phyloP scores from a whole-genome alignment of 2,329 filamentous ascomycete genomes.

The Verticillium nubilum region DNA sequence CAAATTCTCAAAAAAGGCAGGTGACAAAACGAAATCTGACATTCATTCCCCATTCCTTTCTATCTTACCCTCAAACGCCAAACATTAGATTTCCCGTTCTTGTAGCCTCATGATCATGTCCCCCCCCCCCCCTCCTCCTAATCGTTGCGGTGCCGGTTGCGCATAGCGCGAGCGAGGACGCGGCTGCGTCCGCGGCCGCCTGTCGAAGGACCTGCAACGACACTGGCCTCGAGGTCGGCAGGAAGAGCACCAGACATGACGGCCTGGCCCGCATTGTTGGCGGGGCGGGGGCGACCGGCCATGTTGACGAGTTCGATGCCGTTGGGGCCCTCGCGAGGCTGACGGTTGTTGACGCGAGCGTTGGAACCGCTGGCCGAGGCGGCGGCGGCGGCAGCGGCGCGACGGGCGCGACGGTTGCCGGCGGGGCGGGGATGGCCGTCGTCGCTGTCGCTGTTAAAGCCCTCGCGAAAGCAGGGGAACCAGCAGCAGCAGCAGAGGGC shows the following conservation, averaged over 20 bases:
- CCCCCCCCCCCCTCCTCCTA: too few relatives aligned
- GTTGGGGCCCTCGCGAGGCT: background rate
- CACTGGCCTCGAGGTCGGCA: background rate
- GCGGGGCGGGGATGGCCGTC: background rate
- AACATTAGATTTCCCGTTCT: too few relatives aligned
- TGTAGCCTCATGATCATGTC: too few relatives aligned
- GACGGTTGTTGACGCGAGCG: background rate
- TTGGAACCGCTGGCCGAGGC: too few relatives aligned
- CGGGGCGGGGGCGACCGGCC: background rate
- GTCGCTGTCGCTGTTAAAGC: background rate
- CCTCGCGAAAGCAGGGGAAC: constrained; percentile 7
- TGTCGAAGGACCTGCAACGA: background rate
- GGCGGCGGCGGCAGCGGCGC: background rate
- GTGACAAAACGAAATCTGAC: too few relatives aligned
- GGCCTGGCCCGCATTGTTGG: background rate
- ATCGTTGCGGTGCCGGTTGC: background rate
- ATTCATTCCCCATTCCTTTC: too few relatives aligned
- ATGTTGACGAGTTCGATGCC: background rate
- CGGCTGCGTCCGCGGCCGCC: background rate
- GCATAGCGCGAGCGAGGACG: background rate
- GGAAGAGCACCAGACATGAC: background rate
- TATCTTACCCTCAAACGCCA: too few relatives aligned
- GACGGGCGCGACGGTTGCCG: background rate
- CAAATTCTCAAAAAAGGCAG: too few relatives aligned
- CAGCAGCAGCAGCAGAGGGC: constrained; percentile 14